A percentile compares a stretch with the other conserved stretches of the same genome.
Conservation (phyloP, 257 asterid genomes). For the Paulownia fortunei region DNA sequence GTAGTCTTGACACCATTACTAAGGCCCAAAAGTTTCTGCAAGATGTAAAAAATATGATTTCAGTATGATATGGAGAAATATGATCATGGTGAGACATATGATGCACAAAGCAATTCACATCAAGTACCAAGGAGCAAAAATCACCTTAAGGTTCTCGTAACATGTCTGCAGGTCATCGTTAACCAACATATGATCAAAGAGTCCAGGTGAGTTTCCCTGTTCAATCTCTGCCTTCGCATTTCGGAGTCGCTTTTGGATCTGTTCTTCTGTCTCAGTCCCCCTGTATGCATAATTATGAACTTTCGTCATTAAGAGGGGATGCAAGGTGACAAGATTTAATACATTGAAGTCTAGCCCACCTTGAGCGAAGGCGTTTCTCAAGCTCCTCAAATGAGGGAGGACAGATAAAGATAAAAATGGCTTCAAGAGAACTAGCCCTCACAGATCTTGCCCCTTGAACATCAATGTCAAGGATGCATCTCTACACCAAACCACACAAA, state of each 20-base stretch:
- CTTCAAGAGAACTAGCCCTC: constrained; percentile 77
- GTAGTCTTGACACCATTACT: constrained; percentile 35
- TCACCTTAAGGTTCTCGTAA: constrained; percentile 70
- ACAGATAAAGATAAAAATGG: constrained; percentile 74
- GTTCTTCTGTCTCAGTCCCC: constrained; percentile 86
- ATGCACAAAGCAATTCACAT: background rate
- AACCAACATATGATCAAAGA: constrained; percentile 68
- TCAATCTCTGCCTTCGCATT: constrained; percentile 72
- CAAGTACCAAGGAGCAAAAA: background rate
- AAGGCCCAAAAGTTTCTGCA: constrained; percentile 65
- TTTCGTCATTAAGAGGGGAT: constrained; percentile 26
- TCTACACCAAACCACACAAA: constrained; percentile 55
- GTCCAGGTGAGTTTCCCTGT: constrained; percentile 65
- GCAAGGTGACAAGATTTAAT: background rate
- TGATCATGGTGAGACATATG: background rate
- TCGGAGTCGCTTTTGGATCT: constrained; percentile 72
- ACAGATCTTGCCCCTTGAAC: constrained; percentile 92
- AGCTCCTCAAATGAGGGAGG: constrained; percentile 87
- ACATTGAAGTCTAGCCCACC: constrained; percentile 50
- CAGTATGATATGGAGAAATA: constrained; percentile 9
- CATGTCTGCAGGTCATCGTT: constrained; percentile 65
- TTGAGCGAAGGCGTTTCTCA: constrained; percentile 86
- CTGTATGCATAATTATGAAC: constrained; percentile 38
- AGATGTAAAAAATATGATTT: constrained; percentile 15
- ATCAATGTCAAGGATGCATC: constrained; percentile 90